These are phyloP conservation scores for Yamadazyma taylorii DNA, from an alignment of 1,139 yeast species.

Conservation along the genomic window DNA sequence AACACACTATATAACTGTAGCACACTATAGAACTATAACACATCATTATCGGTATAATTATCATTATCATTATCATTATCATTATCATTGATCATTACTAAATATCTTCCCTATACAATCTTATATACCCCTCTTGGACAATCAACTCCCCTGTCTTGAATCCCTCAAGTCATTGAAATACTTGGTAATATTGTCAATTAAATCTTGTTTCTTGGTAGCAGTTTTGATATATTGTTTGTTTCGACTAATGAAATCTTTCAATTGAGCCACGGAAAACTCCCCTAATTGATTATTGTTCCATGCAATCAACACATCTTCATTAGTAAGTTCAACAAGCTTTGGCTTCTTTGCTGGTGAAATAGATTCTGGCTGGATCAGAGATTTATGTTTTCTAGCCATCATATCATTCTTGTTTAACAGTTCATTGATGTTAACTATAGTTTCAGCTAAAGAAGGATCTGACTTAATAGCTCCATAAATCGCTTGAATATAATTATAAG, in stretches of 20 bases:
- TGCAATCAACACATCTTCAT: conserved; percentile 35
- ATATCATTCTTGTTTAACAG: conserved; percentile 15
- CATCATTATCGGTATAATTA: too few species aligned
- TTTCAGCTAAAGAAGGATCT: conserved; percentile 3
- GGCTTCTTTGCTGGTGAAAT: conserved; percentile 22
- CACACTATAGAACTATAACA: too few species aligned
- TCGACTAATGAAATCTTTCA: conserved; percentile 34
- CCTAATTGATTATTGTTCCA: conserved; percentile 39
- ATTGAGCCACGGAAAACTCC: conserved; percentile 40
- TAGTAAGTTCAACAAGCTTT: conserved; percentile 26
- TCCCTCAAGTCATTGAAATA: conserved; percentile 11
- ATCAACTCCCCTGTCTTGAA: neutral
- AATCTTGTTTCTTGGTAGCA: conserved; percentile 42
- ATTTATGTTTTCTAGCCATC: neutral
- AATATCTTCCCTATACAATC: too few species aligned
- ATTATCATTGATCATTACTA: too few species aligned
- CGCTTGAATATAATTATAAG: conserved; percentile 6
- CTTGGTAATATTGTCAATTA: conserved; percentile 38
- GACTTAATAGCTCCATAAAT: neutral
- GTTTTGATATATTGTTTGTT: conserved; percentile 33
- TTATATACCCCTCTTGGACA: too few species aligned
- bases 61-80: too few species aligned
- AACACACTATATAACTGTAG: too few species aligned
- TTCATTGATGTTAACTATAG: conserved; percentile 18
- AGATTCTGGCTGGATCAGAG: conserved; percentile 1